Evolutionary conservation across 1,284 basidiomycete species (phyloP), one percentile per base, ranked within the genome.

Genomic region (Apiotrichum laibachii): DNA sequence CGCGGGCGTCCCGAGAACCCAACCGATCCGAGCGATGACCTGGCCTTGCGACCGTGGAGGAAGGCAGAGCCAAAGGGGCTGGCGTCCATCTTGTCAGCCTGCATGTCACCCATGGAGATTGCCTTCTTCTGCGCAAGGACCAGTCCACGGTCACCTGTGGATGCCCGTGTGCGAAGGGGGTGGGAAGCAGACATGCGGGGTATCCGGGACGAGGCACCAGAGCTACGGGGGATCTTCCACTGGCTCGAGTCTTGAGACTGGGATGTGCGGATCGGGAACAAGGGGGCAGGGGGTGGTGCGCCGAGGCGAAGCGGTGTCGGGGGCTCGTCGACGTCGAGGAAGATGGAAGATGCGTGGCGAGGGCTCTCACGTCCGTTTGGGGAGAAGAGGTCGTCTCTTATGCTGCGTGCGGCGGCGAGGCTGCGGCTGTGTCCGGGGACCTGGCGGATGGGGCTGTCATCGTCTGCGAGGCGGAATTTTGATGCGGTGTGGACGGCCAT

Each of bases 341-440:
- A 50, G 39, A 61, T n/a, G 21, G 39, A 49, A 9, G 59, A 48
- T 35, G 49, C 51, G 37, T 35, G 34, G 26, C 46, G 40, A 40
- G 61, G 47, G 37, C 43, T 42, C 16, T 53, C 44, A 18, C 48
- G 53, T 31, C 46, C 34, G 43, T 57, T 51, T n/a, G 62, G 62
- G 4, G 62, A 63, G 42, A 63, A 63, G 21, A 63, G 50, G 47
- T 63, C 62, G 40, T 61, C 59, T 40, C 58, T 50, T 15, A 50
- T 42, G 9, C 11, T 37, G 5, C 62, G 52, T 12, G 62, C 62
- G 1, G 63, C 58, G 5, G 61, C 57, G 21, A 73, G 56, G 64
- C 69, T 72, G 52, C 72, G 63, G 55, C 69, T 72, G 56, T 73
- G 71, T n/a, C 74, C 74, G 4, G 73, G 72, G 11, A 74, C 69